phyloP scores from a whole-genome alignment of 805 yeast species.

The Yarrowia sp. region DNA sequence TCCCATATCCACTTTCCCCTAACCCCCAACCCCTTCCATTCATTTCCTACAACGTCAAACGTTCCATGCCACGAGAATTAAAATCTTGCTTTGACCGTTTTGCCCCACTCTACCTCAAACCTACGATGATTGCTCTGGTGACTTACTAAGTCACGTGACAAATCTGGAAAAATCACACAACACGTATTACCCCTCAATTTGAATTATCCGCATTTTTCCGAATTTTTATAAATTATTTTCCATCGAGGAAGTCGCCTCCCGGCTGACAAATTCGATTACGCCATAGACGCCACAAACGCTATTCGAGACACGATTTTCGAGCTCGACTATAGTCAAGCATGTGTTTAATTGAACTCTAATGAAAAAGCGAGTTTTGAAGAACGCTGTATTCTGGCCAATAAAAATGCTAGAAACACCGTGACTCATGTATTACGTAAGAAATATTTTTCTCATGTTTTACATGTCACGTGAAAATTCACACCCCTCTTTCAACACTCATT shows the following conservation, averaged over 20 bases:
- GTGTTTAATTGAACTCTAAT: not conserved
- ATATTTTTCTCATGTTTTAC: not conserved
- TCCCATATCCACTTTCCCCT: too few relatives aligned
- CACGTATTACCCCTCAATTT: not conserved
- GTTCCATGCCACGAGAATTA: too few relatives aligned
- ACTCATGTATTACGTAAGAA: not conserved
- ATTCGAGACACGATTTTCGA: not conserved
- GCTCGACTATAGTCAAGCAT: not conserved
- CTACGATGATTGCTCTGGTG: too few relatives aligned
- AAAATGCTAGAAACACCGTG: not conserved
- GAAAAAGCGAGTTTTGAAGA: not conserved
- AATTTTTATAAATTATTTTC: too few relatives aligned
- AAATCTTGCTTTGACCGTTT: too few relatives aligned
- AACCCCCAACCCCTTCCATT: too few relatives aligned
- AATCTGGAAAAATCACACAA: not conserved
- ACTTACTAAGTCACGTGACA: not conserved
- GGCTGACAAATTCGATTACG: not conserved
- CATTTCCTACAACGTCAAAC: too few relatives aligned
- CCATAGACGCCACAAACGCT: conserved; percentile 4
- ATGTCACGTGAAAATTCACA: too few relatives aligned
- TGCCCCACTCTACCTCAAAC: too few relatives aligned
- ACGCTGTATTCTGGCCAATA: not conserved
- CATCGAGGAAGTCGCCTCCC: too few relatives aligned
- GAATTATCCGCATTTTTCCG: not conserved
- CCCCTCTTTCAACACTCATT: not conserved